Base-by-base conservation (phyloP, 202 grass and related monocot genomes). In the Cymbopogon flexuosus region DNA sequence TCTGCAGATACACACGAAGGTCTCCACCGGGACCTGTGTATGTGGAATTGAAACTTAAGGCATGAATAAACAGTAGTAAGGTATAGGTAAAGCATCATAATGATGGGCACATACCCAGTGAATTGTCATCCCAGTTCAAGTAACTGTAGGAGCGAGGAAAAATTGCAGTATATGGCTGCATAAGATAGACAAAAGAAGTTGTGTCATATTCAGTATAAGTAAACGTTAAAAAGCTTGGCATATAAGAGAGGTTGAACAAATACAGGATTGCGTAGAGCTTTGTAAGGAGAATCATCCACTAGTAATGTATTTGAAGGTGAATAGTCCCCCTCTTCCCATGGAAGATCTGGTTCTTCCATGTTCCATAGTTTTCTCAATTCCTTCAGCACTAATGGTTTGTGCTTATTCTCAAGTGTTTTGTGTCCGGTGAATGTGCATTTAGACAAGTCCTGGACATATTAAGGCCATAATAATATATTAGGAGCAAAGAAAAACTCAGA, bases 211-310 rank as follows among this genome's bases (percentile, higher is more conserved):
- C 36, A 61, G 42, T 86, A 49, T 65, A 78, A 77, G 22, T 41
- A 4, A 69, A 70, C 21, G 12, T 51, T 46, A 34, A 84, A 45
- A 40, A 21, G 19, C 33, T 30, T 51, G 41, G 6, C 51, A 23
- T 33, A 31, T 54, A 75, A 39, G 62, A 62, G 64, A 19, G 40
- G 40, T 8, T 82, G 54, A 29, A 78, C 4, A 73, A 37, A 83
- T 96, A 96, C 93, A 31, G 90, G 93, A 84, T 96, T 96, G 51
- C 86, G 85, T 29, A 96, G 84, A 78, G 93, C 93, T 84, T 96
- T 96, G 81, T 96, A 93, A 65, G 91, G 91, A 87, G 91, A 97
- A 86, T 93, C 93, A 68, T 97, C 93, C 74, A 88, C 84, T 77
- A 93, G 87, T 65, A 91, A 68, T 61, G 91, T 91, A 89, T 93